Evolutionary conservation across 2,329 filamentous ascomycete species (phyloP).

Genomic region (Sporothrix mexicana): DNA sequence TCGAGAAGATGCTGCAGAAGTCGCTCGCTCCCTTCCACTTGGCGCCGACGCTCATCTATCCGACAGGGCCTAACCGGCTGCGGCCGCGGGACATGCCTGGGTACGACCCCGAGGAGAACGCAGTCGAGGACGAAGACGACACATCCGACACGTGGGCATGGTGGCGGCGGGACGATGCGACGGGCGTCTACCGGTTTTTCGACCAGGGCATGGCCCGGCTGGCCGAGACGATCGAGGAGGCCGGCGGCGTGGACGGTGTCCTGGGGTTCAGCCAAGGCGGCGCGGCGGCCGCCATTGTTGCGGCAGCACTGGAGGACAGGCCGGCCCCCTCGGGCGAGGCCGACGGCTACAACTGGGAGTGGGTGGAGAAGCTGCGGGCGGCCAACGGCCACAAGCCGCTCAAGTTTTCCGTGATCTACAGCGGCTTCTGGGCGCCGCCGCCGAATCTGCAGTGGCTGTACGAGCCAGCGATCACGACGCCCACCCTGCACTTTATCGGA

Average conservation of each 20-base stretch:
- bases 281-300: conserved; percentile 73
- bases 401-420: conserved; percentile 77
- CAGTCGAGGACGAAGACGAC: conserved; percentile 41
- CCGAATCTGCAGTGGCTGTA: conserved; percentile 71
- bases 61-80: conserved; percentile 70
- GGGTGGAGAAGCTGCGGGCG: conserved; percentile 54
- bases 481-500: conserved; percentile 81
- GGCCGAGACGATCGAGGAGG: conserved; percentile 64
- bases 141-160: conserved; percentile 76
- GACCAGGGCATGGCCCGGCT: conserved; percentile 70
- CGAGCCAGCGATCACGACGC: conserved; percentile 75
- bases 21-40: conserved; percentile 66
- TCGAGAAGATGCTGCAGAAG: conserved; percentile 81
- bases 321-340: conserved; percentile 32
- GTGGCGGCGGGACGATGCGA: conserved; percentile 74
- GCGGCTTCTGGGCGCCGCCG: conserved; percentile 73
- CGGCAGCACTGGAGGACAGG: conserved; percentile 69
- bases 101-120: conserved; percentile 50
- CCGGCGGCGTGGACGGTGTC: conserved; percentile 75
- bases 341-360: conserved; percentile 42
- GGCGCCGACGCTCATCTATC: conserved; percentile 66
- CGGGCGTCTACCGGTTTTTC: conserved; percentile 69
- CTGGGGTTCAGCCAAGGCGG: conserved; percentile 85
- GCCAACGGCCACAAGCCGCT: conserved; percentile 57
- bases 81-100: conserved; percentile 71